Evolutionary conservation across 2,329 filamentous ascomycete genomes (phyloP).

Genomic region (Pyrenophora graminea): DNA sequence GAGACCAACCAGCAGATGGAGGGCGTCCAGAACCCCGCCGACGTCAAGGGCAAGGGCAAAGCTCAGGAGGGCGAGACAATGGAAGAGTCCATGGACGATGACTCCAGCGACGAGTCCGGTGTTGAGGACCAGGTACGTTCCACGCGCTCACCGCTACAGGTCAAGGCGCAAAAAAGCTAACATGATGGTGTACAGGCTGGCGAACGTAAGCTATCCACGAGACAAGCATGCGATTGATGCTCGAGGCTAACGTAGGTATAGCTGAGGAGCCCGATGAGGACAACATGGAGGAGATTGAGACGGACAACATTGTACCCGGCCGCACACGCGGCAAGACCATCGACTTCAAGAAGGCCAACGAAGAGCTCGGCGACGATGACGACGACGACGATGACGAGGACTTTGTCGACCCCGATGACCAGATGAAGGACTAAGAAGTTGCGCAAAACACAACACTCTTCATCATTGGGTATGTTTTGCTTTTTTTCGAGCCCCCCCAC

Average conservation of each 20-base stretch:
- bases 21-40: slow-evolving; percentile 48
- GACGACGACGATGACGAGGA: slow-evolving; percentile 77
- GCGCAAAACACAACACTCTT: slow-evolving; percentile 7
- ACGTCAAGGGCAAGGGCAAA: slow-evolving; percentile 89
- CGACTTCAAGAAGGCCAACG: slow-evolving; percentile 88
- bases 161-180: slow-evolving; percentile 33
- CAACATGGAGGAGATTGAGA: slow-evolving; percentile 89
- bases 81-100: slow-evolving; percentile 75
- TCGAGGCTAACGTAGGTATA: slow-evolving; percentile 34
- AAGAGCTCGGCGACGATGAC: slow-evolving; percentile 73
- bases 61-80: slow-evolving; percentile 64
- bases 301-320: slow-evolving; percentile 79
- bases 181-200: slow-evolving; percentile 25
- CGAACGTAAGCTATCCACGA: slow-evolving; percentile 40
- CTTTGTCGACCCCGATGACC: slow-evolving; percentile 67
- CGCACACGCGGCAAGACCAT: slow-evolving; percentile 92
- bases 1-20: slow-evolving; percentile 44
- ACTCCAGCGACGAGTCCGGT: slow-evolving; percentile 69
- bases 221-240: slow-evolving; percentile 12
- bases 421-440: slow-evolving; percentile 65
- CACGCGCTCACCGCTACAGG: background rate
- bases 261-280: slow-evolving; percentile 72
- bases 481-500: background rate
- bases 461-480: slow-evolving; percentile 25
- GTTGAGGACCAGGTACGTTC: slow-evolving; percentile 61